phyloP scores from a whole-genome alignment of 2,329 filamentous ascomycete genomes.

The Calonectria crousiana region DNA sequence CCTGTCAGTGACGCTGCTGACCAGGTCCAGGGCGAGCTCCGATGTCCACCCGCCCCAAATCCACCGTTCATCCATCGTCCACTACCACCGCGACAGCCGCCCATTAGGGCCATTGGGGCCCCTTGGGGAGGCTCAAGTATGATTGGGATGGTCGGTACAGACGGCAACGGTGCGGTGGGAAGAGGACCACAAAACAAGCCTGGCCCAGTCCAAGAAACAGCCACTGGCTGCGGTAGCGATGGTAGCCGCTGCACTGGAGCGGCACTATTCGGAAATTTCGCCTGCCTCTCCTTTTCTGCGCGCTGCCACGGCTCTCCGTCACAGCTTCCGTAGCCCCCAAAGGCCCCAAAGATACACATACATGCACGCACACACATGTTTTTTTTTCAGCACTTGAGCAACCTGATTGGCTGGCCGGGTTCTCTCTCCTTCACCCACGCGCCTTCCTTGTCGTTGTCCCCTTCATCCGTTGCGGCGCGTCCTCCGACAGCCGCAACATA shows the following conservation, averaged over 20 bases:
- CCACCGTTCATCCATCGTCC: conserved; percentile 8
- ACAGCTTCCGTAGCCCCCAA: background rate
- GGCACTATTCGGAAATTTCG: conserved; percentile 25
- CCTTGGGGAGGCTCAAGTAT: conserved; percentile 17
- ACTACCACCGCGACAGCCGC: conserved; percentile 34
- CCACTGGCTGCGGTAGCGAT: conserved; percentile 3
- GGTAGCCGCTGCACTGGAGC: conserved; percentile 2
- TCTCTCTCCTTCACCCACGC: background rate
- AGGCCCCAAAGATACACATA: background rate
- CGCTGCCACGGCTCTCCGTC: background rate
- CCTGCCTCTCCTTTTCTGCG: background rate
- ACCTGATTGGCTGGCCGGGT: background rate
- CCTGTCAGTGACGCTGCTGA: conserved; percentile 19
- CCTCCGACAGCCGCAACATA: conserved; percentile 23
- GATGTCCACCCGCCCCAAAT: background rate
- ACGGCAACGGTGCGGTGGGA: conserved; percentile 31
- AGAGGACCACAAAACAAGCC: conserved; percentile 19
- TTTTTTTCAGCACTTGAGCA: too few relatives aligned
- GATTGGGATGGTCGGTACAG: conserved; percentile 38
- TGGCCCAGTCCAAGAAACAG: conserved; percentile 18
- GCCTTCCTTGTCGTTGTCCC: background rate
- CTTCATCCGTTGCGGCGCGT: conserved; percentile 18
- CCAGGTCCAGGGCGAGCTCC: conserved; percentile 21
- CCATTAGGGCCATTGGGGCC: background rate
- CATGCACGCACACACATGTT: background rate